Evolutionary conservation across 129 eudicot species (phyloP).

Genomic region (Oenanthe sinensis): DNA sequence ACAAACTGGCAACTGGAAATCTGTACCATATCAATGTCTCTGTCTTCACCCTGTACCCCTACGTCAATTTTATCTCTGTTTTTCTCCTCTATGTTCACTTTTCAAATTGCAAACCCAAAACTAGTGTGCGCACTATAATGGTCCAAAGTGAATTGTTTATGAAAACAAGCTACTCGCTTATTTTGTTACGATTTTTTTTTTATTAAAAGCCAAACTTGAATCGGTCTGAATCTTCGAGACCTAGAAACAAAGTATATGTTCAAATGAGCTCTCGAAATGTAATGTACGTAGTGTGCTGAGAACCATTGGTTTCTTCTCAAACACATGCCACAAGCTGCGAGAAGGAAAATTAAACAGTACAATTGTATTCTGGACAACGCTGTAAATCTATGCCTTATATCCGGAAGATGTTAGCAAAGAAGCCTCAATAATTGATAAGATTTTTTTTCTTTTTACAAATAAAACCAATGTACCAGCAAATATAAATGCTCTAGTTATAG

Average conservation of each 20-base stretch:
- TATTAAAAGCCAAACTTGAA: too few species aligned
- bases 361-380: too few species aligned
- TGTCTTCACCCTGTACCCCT: slow-evolving; percentile 5
- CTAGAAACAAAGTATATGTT: background rate
- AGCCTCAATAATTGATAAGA: background rate
- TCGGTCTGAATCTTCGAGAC: too few species aligned
- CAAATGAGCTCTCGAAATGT: background rate
- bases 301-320: background rate
- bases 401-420: background rate
- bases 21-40: slow-evolving; percentile 2
- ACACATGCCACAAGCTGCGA: background rate
- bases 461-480: too few species aligned
- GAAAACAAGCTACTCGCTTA: too few species aligned
- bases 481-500: too few species aligned
- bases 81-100: background rate
- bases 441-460: too few species aligned
- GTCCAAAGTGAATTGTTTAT: background rate
- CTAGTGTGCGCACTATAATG: background rate
- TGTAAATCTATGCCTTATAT: background rate
- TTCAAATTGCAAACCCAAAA: background rate
- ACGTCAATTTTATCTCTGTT: background rate
- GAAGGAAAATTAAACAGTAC: background rate
- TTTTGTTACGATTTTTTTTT: too few species aligned
- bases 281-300: background rate
- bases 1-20: slow-evolving; percentile 6